A percentile compares a stretch with the other conserved stretches of the same genome.
phyloP scores from a whole-genome alignment of 805 yeast genomes.

The Saturnispora serradocipensis region DNA sequence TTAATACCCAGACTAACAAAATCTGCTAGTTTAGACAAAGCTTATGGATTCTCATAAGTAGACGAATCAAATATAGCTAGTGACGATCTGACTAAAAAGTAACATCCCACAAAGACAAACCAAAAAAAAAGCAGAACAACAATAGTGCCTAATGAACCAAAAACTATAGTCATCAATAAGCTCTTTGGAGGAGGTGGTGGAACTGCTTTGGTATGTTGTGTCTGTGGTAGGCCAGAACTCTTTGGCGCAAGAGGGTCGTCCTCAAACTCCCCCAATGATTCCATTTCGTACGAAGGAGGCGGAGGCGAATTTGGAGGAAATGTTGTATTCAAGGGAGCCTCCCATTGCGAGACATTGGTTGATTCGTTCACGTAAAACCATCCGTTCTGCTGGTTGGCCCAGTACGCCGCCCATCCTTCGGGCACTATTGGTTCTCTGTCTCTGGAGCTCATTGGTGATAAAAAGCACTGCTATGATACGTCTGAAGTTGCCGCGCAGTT shows the following conservation, averaged over 20 bases:
- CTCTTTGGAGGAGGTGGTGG: neutral
- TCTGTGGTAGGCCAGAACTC: neutral
- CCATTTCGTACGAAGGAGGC: neutral
- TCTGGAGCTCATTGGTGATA: neutral
- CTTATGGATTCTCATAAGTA: neutral
- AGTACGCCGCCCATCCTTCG: neutral
- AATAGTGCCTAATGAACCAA: neutral
- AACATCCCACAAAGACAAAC: neutral
- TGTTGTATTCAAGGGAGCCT: neutral
- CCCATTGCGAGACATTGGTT: neutral
- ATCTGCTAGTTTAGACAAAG: neutral
- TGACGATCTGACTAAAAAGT: neutral
- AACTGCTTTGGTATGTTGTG: neutral
- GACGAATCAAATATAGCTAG: neutral
- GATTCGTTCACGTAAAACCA: neutral
- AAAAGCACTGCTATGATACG: neutral
- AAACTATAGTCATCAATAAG: neutral
- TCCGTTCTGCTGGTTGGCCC: neutral
- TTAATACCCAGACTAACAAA: neutral
- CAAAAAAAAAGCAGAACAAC: neutral
- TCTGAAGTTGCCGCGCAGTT: neutral
- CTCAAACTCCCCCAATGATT: neutral
- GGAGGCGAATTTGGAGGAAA: neutral
- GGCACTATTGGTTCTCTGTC: neutral
- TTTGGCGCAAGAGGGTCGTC: neutral